Conservation (phyloP, 257 asterid genomes). For the Solanum habrochaites region DNA sequence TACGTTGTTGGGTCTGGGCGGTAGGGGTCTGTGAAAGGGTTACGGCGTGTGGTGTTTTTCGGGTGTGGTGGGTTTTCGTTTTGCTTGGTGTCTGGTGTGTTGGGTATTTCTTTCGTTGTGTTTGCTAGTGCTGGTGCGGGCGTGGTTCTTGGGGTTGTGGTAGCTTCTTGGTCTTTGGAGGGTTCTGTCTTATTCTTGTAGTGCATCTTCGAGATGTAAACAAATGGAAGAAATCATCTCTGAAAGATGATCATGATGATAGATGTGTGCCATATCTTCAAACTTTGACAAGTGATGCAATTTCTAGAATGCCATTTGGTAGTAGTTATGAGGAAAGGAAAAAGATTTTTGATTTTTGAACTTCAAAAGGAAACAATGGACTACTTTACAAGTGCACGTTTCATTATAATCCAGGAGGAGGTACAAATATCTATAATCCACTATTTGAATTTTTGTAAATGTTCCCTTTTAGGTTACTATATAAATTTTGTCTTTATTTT, state of each 20-base stretch:
- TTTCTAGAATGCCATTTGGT: constrained; percentile 1
- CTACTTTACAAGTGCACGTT: not conserved
- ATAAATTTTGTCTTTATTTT: not conserved
- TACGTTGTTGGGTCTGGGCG: too few species aligned
- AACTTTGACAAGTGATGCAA: constrained; percentile 9
- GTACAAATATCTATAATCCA: not conserved
- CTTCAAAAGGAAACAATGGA: constrained; percentile 2
- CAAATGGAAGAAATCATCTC: constrained; percentile 2
- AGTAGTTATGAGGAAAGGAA: constrained; percentile 3
- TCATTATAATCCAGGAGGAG: constrained; percentile 7
- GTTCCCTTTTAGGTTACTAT: not conserved
- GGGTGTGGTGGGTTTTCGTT: too few species aligned
- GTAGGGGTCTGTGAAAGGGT: too few species aligned
- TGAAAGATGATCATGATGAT: not conserved
- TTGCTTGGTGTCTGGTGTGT: too few species aligned
- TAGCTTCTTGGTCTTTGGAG: too few species aligned
- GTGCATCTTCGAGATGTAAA: not conserved
- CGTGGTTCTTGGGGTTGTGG: too few species aligned
- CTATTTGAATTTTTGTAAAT: not conserved
- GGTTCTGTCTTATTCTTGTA: too few species aligned
- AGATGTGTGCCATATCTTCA: constrained; percentile 7
- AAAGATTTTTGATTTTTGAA: constrained; percentile 5
- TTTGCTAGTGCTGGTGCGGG: too few species aligned
- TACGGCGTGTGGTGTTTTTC: too few species aligned
- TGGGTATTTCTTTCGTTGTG: too few species aligned